Evolutionary conservation across 805 yeast species (phyloP).

Genomic region (Spathaspora arborariae): DNA sequence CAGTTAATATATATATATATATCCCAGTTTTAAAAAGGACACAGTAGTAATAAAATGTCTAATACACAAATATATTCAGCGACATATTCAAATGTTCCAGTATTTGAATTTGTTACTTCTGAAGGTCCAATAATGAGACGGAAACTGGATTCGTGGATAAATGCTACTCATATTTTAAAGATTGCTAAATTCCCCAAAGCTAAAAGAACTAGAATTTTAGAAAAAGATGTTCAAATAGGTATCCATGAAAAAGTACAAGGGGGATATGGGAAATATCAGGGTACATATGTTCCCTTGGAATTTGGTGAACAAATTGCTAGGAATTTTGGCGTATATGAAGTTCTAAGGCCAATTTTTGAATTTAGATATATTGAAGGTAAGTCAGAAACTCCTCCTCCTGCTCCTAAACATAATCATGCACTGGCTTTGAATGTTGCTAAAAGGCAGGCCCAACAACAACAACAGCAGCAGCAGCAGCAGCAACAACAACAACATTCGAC

Average conservation of each 20-base stretch:
- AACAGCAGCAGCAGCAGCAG: constrained; percentile 13
- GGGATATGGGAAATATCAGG: constrained; percentile 67
- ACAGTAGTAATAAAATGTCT: constrained; percentile 11
- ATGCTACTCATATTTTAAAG: constrained; percentile 69
- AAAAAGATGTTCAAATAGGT: constrained; percentile 61
- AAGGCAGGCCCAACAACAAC: constrained; percentile 17
- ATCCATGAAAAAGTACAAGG: constrained; percentile 69
- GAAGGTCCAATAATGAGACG: constrained; percentile 73
- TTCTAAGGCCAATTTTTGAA: constrained; percentile 63
- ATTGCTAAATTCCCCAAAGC: constrained; percentile 67
- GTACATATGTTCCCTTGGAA: constrained; percentile 43
- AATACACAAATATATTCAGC: constrained; percentile 57
- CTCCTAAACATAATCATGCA: constrained; percentile 45
- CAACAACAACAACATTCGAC: constrained; percentile 21
- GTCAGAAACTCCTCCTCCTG: constrained; percentile 43
- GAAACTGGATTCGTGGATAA: constrained; percentile 58
- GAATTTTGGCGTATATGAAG: constrained; percentile 43
- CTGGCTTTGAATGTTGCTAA: constrained; percentile 41
- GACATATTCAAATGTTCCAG: constrained; percentile 73
- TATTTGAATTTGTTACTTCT: constrained; percentile 58
- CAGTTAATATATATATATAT: not conserved
- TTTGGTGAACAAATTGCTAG: constrained; percentile 39
- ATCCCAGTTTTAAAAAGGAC: no score
- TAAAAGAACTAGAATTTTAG: constrained; percentile 58
- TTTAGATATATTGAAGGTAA: constrained; percentile 45